Evolutionary conservation across 768 basidiomycete species (phyloP).

Genomic region (Trametopsis cervina): DNA sequence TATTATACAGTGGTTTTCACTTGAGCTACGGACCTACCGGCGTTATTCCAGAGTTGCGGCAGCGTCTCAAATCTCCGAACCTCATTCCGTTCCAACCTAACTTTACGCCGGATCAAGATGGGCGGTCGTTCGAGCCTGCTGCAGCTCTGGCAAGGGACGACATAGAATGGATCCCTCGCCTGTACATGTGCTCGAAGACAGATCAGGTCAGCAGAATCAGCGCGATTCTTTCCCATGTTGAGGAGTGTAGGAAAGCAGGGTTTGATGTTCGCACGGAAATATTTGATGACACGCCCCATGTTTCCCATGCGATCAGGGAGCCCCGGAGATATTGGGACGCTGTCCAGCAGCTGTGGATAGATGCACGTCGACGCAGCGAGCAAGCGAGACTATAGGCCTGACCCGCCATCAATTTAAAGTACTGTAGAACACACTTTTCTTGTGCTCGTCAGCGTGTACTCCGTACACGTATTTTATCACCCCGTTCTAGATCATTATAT

Average conservation of each 20-base stretch:
- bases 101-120: not conserved
- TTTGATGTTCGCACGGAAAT: conserved; percentile 15
- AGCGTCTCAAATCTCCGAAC: conserved; percentile 10
- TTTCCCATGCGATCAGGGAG: conserved; percentile 14
- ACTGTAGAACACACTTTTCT: too few relatives aligned
- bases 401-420: too few relatives aligned
- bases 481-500: too few relatives aligned
- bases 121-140: not conserved
- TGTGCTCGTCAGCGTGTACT: too few relatives aligned
- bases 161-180: conserved; percentile 2
- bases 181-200: conserved; percentile 15
- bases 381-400: not conserved
- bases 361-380: not conserved
- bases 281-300: conserved; percentile 12
- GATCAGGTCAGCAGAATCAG: conserved; percentile 11
- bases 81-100: conserved; percentile 5
- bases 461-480: too few relatives aligned
- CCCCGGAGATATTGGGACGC: conserved; percentile 16
- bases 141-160: not conserved
- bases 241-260: conserved; percentile 6
- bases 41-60: conserved; percentile 12
- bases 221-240: conserved; percentile 12
- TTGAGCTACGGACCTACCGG: conserved; percentile 9
- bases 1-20: conserved; percentile 13
- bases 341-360: conserved; percentile 11